Conservation (phyloP, 345 rosid genomes). For the Linum trigynum region DNA sequence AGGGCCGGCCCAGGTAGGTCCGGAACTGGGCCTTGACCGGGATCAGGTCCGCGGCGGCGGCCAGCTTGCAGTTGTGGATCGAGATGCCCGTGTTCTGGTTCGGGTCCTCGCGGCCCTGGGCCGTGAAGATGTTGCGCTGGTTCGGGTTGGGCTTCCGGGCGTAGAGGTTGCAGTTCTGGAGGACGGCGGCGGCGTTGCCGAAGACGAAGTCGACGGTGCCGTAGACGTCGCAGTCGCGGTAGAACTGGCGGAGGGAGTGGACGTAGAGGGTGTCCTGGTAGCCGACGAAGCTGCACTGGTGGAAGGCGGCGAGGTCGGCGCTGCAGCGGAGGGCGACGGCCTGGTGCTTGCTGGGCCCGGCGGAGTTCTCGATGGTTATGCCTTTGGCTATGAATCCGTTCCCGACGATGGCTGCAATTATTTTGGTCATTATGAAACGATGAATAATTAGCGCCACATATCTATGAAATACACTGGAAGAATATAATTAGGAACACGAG, state of each 20-base stretch:
- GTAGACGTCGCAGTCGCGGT: constrained; percentile 60
- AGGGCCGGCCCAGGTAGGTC: constrained; percentile 69
- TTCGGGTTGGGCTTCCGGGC: constrained; percentile 55
- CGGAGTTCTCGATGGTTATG: constrained; percentile 62
- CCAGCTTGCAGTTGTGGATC: constrained; percentile 45
- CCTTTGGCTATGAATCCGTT: constrained; percentile 67
- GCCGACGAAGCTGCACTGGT: constrained; percentile 54
- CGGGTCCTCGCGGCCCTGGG: constrained; percentile 59
- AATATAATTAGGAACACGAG: background rate
- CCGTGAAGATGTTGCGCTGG: constrained; percentile 54
- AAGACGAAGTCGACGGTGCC: constrained; percentile 72
- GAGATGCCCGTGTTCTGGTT: constrained; percentile 60
- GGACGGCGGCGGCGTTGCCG: constrained; percentile 64
- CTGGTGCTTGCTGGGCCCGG: constrained; percentile 75
- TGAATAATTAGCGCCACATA: background rate
- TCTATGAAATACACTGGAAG: background rate
- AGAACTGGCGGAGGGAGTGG: constrained; percentile 61
- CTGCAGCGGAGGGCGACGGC: constrained; percentile 73
- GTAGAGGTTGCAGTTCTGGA: constrained; percentile 58
- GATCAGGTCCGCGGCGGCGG: constrained; percentile 53
- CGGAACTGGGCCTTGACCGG: constrained; percentile 38
- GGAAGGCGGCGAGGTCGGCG: constrained; percentile 66
- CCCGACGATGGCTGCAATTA: constrained; percentile 53
- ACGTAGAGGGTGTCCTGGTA: constrained; percentile 78
- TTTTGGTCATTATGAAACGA: background rate